Evolutionary conservation across 1,284 basidiomycete genomes (phyloP).

Genomic region (Trichosporon ovoides): DNA sequence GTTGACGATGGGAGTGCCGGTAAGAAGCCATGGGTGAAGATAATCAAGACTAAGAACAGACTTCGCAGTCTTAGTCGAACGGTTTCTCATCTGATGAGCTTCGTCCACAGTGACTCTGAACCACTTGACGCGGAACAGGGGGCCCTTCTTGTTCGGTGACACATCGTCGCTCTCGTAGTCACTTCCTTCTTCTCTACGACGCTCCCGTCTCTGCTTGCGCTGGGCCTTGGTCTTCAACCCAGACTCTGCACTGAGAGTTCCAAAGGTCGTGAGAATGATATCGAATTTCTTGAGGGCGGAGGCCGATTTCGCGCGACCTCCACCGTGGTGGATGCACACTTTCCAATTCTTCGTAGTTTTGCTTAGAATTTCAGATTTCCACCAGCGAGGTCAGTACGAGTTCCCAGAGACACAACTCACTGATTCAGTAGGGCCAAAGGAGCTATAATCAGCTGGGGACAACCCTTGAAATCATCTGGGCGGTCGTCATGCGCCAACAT

Average conservation of each 20-base stretch:
- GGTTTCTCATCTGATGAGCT: conserved; percentile 42
- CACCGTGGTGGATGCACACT: conserved; percentile 46
- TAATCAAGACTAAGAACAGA: conserved; percentile 33
- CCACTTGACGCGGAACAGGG: conserved; percentile 39
- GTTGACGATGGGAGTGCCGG: conserved; percentile 43
- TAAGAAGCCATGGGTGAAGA: conserved; percentile 39
- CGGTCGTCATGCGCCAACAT: conserved; percentile 38
- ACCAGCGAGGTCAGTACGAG: conserved; percentile 21
- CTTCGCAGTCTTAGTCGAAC: conserved; percentile 33
- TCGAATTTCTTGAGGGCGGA: conserved; percentile 39
- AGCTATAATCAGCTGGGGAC: conserved; percentile 47
- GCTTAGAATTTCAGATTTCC: conserved; percentile 48
- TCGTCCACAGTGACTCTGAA: conserved; percentile 51
- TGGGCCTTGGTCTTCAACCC: conserved; percentile 23
- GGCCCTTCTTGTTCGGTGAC: conserved; percentile 32
- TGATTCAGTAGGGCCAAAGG: conserved; percentile 48
- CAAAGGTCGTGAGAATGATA: conserved; percentile 47
- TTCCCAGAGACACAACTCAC: conserved; percentile 21
- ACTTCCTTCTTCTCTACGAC: conserved; percentile 10
- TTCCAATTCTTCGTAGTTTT: conserved; percentile 37
- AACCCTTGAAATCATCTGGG: conserved; percentile 38
- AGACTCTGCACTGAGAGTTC: conserved; percentile 31
- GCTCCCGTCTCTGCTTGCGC: conserved; percentile 13
- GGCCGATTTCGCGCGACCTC: conserved; percentile 26
- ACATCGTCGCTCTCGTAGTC: conserved; percentile 12